phyloP scores from a whole-genome alignment of 148 eudicot species.

The Drosera capensis region DNA sequence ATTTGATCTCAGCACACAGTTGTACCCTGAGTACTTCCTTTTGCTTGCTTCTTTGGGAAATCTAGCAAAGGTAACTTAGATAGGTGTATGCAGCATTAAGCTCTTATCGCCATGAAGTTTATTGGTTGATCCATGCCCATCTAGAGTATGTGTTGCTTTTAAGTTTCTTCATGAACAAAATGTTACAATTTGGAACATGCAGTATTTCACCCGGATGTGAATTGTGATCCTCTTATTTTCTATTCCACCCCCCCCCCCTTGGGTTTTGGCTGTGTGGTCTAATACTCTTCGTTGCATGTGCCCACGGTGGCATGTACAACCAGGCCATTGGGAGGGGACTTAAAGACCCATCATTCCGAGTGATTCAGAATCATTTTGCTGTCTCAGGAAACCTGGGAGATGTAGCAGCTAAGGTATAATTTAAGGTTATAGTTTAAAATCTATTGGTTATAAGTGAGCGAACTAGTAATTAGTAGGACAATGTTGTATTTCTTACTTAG shows the following conservation, averaged over 20 bases:
- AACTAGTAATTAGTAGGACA: no score
- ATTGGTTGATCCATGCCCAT: no score
- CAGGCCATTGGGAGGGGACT: conserved; percentile 97
- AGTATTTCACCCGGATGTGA: no score
- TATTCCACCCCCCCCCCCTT: no score
- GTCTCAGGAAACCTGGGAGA: conserved; percentile 83
- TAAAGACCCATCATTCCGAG: conserved; percentile 89
- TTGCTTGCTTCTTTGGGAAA: conserved; percentile 97
- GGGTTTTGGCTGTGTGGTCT: no score
- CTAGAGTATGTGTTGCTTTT: no score
- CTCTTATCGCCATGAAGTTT: neutral
- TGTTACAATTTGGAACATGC: no score
- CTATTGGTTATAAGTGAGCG: no score
- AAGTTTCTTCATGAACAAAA: no score
- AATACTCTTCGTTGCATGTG: neutral
- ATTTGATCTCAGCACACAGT: conserved; percentile 76
- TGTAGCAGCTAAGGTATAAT: conserved; percentile 74
- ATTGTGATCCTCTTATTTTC: no score
- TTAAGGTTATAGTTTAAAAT: neutral
- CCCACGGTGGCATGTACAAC: neutral
- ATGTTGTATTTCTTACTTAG: no score
- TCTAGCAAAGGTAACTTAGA: conserved; percentile 64
- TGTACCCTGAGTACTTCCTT: conserved; percentile 73
- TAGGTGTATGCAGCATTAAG: neutral
- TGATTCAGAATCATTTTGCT: conserved; percentile 93